phyloP scores from a whole-genome alignment of 2,329 filamentous ascomycete genomes.

The Penicillium nordicum region DNA sequence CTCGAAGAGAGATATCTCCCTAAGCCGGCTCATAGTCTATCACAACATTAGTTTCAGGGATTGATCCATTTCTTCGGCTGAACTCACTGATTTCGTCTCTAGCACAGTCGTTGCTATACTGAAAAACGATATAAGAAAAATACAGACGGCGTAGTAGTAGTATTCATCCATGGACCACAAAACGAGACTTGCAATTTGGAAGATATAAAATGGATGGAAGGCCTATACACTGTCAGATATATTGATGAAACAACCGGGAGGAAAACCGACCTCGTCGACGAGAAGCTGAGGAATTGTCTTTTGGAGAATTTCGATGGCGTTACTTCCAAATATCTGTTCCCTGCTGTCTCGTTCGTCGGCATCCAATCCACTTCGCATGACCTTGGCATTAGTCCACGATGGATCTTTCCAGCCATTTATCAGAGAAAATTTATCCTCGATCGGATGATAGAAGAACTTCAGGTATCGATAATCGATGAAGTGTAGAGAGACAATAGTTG shows the following conservation, averaged over 20 bases:
- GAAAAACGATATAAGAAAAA: constrained; percentile 88
- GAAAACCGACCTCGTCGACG: constrained; percentile 69
- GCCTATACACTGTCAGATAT: constrained; percentile 51
- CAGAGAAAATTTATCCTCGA: constrained; percentile 82
- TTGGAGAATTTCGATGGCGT: constrained; percentile 88
- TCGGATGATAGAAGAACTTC: constrained; percentile 83
- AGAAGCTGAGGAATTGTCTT: constrained; percentile 80
- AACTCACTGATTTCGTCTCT: constrained; percentile 75
- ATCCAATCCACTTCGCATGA: constrained; percentile 75
- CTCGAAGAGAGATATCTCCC: constrained; percentile 90
- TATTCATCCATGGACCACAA: constrained; percentile 96
- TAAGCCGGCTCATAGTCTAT: constrained; percentile 80
- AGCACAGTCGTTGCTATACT: constrained; percentile 87
- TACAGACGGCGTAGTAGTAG: constrained; percentile 95
- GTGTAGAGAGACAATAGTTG: constrained; percentile 69
- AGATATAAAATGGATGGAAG: constrained; percentile 97
- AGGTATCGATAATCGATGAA: constrained; percentile 92
- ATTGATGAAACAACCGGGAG: neutral
- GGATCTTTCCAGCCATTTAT: constrained; percentile 94
- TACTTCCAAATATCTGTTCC: constrained; percentile 82
- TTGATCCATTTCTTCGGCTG: constrained; percentile 1
- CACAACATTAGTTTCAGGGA: constrained; percentile 13
- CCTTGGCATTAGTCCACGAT: constrained; percentile 72
- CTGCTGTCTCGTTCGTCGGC: constrained; percentile 81
- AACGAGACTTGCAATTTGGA: constrained; percentile 89